These are phyloP conservation scores for Meripilus lineatus DNA, from an alignment of 1,284 basidiomycete species.

Conservation along the genomic window DNA sequence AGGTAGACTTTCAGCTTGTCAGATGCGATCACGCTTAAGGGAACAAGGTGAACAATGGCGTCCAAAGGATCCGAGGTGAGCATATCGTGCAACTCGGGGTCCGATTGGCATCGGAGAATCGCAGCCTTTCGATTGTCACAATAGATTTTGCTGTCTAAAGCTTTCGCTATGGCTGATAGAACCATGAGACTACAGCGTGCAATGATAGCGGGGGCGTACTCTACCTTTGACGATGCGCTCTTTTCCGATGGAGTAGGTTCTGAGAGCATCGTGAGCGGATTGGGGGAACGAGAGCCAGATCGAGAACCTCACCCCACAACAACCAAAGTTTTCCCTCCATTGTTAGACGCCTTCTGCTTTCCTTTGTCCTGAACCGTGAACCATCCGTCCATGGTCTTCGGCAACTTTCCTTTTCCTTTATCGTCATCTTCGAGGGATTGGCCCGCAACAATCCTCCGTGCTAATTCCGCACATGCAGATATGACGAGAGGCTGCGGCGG, in stretches of 20 bases:
- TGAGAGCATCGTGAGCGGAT: slow-evolving; percentile 24
- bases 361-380: slow-evolving; percentile 21
- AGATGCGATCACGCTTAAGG: slow-evolving; percentile 72
- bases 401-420: slow-evolving; percentile 22
- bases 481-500: slow-evolving; percentile 93
- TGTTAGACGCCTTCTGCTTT: slow-evolving; percentile 7
- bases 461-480: slow-evolving; percentile 85
- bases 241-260: slow-evolving; percentile 96
- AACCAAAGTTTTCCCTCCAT: slow-evolving; percentile 48
- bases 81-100: slow-evolving; percentile 76
- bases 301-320: slow-evolving; percentile 70
- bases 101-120: slow-evolving; percentile 78
- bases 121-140: slow-evolving; percentile 82
- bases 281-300: background rate
- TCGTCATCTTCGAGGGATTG: slow-evolving; percentile 11
- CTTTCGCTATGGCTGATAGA: slow-evolving; percentile 72
- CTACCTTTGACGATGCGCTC: slow-evolving; percentile 93
- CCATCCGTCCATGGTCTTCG: slow-evolving; percentile 25
- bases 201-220: slow-evolving; percentile 7
- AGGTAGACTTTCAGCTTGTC: slow-evolving; percentile 81
- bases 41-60: slow-evolving; percentile 84
- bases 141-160: slow-evolving; percentile 83
- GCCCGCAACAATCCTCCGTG: slow-evolving; percentile 51
- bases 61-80: slow-evolving; percentile 75
- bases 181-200: background rate